Base-by-base conservation (phyloP, 2,329 filamentous ascomycete species). In the Rhinocladiella similis region DNA sequence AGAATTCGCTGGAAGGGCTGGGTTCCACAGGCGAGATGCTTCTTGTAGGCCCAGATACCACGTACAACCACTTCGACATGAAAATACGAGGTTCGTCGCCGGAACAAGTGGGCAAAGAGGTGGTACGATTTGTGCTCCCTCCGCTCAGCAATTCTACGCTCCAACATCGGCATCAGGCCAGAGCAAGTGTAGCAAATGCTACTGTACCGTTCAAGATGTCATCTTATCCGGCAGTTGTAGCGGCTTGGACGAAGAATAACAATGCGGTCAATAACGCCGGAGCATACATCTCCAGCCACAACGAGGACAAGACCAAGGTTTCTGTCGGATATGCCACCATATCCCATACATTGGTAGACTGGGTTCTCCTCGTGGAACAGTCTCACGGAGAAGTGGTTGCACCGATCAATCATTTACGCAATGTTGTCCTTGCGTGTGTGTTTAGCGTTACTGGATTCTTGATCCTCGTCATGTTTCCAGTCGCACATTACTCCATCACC, bases 311-410 rank as follows among this genome's bases (percentile, higher is more conserved):
- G 0, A 70, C 80, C 9, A 69, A 73, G 3, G 90, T 97, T 1
- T 88, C 90, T 10, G 86, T 92, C n/a, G 92, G 91, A 19, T 93
- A 86, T 66, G 89, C 90, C 6, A 79, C 88, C 10, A 84, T 89
- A 0, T 79, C 83, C 51, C 90, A 81, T 4, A 69, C 74, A 0
- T 73, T 95, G 50, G 89, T 89, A 6, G 84, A 93, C 66, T 97
- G 92, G 92, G 85, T 89, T 4, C 75, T 97, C 3, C 66, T 96
- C 2, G 83, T 96, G 1, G 92, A 96, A 69, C 87, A 94, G 70
- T 78, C 84, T 2, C 84, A 84, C 60, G 70, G 70, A 19, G 91
- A 96, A 72, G 90, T 91, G 0, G 91, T 88, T 74, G 77, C 79
- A 6, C 89, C 91, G 0, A 91, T 96, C 55, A 73, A 78, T 25